Percentiles rank a stretch among this genome's conserved stretches.
Evolutionary conservation across 306 rosid genomes (phyloP).

Genomic region (Ceratonia siliqua): DNA sequence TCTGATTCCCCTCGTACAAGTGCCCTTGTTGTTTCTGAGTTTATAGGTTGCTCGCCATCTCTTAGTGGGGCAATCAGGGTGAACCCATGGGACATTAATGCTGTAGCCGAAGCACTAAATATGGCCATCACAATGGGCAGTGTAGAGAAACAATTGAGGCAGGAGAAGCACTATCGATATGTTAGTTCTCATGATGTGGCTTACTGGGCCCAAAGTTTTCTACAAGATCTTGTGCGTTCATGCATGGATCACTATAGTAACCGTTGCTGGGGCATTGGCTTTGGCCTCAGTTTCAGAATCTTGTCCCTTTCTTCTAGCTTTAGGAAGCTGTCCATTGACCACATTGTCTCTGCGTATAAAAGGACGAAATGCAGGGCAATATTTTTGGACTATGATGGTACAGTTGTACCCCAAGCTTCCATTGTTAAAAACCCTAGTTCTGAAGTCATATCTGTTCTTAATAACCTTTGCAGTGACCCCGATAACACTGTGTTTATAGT

Average conservation of each 20-base stretch:
- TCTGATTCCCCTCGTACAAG: conserved; percentile 49
- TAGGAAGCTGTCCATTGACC: conserved; percentile 53
- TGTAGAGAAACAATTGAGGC: conserved; percentile 61
- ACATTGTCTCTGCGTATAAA: conserved; percentile 49
- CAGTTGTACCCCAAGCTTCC: conserved; percentile 52
- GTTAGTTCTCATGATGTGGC: conserved; percentile 69
- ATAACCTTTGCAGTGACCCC: conserved; percentile 60
- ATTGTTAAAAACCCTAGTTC: conserved; percentile 49
- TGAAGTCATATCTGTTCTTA: conserved; percentile 62
- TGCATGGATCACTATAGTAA: conserved; percentile 58
- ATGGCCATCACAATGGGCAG: conserved; percentile 54
- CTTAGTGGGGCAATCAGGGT: conserved; percentile 75
- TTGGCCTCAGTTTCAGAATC: conserved; percentile 60
- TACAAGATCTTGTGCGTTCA: conserved; percentile 60
- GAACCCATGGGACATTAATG: conserved; percentile 73
- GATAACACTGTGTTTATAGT: conserved; percentile 71
- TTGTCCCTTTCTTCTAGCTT: conserved; percentile 72
- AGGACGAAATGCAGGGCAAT: conserved; percentile 59
- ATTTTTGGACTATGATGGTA: conserved; percentile 76
- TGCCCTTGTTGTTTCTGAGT: conserved; percentile 71
- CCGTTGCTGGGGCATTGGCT: conserved; percentile 68
- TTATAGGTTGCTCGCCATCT: conserved; percentile 77
- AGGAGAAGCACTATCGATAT: conserved; percentile 58
- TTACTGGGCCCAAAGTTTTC: conserved; percentile 65
- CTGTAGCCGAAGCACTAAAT: conserved; percentile 65